phyloP scores from a whole-genome alignment of 768 basidiomycete genomes.

The Hypsizygus marmoreus region DNA sequence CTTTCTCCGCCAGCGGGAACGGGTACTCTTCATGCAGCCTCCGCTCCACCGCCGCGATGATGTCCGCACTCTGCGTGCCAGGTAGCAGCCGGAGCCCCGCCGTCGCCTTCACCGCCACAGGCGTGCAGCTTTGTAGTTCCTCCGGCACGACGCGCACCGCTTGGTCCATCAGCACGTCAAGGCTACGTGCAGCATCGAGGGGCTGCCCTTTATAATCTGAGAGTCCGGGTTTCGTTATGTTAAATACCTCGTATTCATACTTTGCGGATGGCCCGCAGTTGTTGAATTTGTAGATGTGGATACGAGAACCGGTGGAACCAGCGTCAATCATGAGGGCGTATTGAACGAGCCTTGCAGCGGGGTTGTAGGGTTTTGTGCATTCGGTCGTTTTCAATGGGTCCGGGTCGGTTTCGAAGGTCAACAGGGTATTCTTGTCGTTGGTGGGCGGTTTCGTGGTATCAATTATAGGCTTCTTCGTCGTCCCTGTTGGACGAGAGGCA shows the following conservation, averaged over 20 bases:
- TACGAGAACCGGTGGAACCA: slow-evolving; percentile 94
- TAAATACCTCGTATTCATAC: slow-evolving; percentile 95
- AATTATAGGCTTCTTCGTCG: slow-evolving; percentile 10
- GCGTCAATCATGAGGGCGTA: slow-evolving; percentile 98
- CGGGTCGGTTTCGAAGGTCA: slow-evolving; percentile 71
- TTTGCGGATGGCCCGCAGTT: slow-evolving; percentile 74
- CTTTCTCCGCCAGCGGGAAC: slow-evolving; percentile 56
- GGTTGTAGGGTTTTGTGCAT: slow-evolving; percentile 60
- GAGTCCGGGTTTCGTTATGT: slow-evolving; percentile 78
- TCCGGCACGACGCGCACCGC: slow-evolving; percentile 79
- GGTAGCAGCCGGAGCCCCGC: slow-evolving; percentile 83
- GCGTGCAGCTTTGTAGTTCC: slow-evolving; percentile 71
- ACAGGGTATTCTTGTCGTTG: slow-evolving; percentile 36
- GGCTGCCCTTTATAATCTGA: slow-evolving; percentile 64
- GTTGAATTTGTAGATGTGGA: slow-evolving; percentile 99
- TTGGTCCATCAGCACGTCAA: slow-evolving; percentile 80
- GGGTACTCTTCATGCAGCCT: slow-evolving; percentile 62
- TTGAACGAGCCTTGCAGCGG: slow-evolving; percentile 66
- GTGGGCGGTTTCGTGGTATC: slow-evolving; percentile 10
- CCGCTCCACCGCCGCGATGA: slow-evolving; percentile 71
- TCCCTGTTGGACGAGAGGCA: slow-evolving; percentile 13
- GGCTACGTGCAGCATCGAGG: slow-evolving; percentile 69
- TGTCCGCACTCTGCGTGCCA: slow-evolving; percentile 59
- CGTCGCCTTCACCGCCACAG: slow-evolving; percentile 89
- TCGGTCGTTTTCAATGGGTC: slow-evolving; percentile 72